phyloP scores from a whole-genome alignment of 495 filamentous ascomycete genomes.

The Tuber melanosporum region DNA sequence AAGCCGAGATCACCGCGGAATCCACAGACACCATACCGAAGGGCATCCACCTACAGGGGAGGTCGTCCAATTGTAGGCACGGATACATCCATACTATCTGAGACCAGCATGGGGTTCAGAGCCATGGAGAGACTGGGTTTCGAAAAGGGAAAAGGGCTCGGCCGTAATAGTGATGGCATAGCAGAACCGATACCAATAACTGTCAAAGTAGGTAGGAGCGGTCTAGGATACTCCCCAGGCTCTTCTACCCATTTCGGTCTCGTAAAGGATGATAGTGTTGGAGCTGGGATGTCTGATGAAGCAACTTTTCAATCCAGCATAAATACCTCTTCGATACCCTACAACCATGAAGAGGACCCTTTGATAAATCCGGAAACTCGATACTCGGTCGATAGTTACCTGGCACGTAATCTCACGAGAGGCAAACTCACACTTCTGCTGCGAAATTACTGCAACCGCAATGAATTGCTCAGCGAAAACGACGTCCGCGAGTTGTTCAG shows the following conservation, averaged over 20 bases:
- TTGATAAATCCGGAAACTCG: not conserved
- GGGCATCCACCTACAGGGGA: not conserved
- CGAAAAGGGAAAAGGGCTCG: not conserved
- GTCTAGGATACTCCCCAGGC: not conserved
- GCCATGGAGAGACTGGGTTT: slow-evolving; percentile 2
- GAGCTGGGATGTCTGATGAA: not conserved
- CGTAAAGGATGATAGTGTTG: not conserved
- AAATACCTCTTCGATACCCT: not conserved
- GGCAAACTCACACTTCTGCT: not conserved
- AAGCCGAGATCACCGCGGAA: not conserved
- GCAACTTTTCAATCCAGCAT: not conserved
- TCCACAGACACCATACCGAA: not conserved
- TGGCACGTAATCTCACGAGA: not conserved
- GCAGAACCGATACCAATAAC: not conserved
- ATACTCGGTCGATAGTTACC: not conserved
- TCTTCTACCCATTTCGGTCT: not conserved
- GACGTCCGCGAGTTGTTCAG: not conserved
- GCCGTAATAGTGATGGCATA: not conserved
- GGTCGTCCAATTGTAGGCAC: not conserved
- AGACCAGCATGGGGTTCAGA: not conserved
- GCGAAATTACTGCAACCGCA: not conserved
- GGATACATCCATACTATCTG: not conserved
- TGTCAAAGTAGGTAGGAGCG: not conserved
- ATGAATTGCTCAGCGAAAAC: not conserved
- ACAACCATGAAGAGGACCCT: not conserved